phyloP scores from a whole-genome alignment of 2,329 filamentous ascomycete genomes.

The Trichoderma harzianum region DNA sequence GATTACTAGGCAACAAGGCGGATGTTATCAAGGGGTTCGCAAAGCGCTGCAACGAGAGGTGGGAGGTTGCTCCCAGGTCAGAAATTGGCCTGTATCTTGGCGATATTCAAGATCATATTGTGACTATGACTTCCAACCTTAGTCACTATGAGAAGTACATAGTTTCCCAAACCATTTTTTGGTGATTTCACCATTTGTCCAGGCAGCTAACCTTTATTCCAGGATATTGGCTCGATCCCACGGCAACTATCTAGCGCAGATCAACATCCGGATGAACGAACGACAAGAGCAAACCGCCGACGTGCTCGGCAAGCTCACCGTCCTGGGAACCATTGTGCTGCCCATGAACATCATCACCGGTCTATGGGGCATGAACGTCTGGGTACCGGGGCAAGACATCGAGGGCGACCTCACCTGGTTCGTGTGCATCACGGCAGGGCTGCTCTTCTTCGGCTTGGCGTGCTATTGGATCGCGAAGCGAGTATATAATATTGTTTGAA shows the following conservation, averaged over 20 bases:
- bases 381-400: slow-evolving; percentile 85
- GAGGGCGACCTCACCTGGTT: slow-evolving; percentile 76
- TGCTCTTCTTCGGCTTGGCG: slow-evolving; percentile 73
- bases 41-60: slow-evolving; percentile 96
- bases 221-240: slow-evolving; percentile 89
- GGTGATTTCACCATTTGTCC: background rate
- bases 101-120: slow-evolving; percentile 98
- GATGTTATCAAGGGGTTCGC: slow-evolving; percentile 99
- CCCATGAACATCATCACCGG: slow-evolving; percentile 99
- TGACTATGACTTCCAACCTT: slow-evolving; percentile 97
- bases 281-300: slow-evolving; percentile 94
- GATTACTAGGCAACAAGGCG: slow-evolving; percentile 91
- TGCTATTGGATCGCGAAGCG: slow-evolving; percentile 83
- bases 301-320: slow-evolving; percentile 89
- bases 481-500: slow-evolving; percentile 73
- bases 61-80: slow-evolving; percentile 89
- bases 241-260: slow-evolving; percentile 97
- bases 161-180: background rate
- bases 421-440: slow-evolving; percentile 66
- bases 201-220: background rate
- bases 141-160: slow-evolving; percentile 89
- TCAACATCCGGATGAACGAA: slow-evolving; percentile 99
- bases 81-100: slow-evolving; percentile 97
- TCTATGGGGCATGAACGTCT: slow-evolving; percentile 98
- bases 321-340: slow-evolving; percentile 92